Base-by-base conservation (phyloP, 1,284 basidiomycete genomes). In the Cryptococcus amylolentus region DNA sequence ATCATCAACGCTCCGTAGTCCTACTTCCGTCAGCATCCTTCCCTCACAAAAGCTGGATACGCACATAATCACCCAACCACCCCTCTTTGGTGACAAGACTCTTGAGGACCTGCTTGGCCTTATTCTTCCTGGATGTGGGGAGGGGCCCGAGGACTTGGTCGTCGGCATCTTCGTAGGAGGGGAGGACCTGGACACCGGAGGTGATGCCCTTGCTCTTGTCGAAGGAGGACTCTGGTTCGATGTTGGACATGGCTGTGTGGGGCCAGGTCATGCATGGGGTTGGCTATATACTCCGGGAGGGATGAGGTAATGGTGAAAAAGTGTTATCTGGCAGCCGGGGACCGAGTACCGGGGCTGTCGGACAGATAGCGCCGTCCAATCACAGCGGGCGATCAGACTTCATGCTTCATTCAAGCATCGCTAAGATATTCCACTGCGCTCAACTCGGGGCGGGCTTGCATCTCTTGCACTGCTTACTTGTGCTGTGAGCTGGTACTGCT, bases 61-160 rank as follows among this genome's bases (percentile, higher is more conserved):
- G 55, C 53, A 70, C 67, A 51, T 69, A 67, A 52, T 69, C 66
- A 27, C 67, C 67, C 12, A 69, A 50, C 69, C 67, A 69, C 2
- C 60, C 64, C 18, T 69, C 61, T 46, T 64, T 66, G 51, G 55
- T 65, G 2, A 28, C 45, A 3, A 68, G 52, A 6, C 52, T 55
- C 48, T 57, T 64, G 31, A 51, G 7, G 13, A 57, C 38, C 23
- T 31, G 12, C 37, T 61, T 61, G 52, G 55, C 55, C 49, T 37
- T 40, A 47, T 44, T 56, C 48, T 55, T 18, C 40, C 55, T 39
- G 4, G 58, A 55, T 9, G 40, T 47, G 13, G 52, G 52, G 4
- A 58, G 49, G 44, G 31, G 57, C 10, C 43, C 57, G 14, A 58
- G 44, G 46, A 48, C 52, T 4, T 43, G 44, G 12, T 58, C 57